Evolutionary conservation across 2,329 filamentous ascomycete species (phyloP).

Genomic region (Ophiostoma sp.): DNA sequence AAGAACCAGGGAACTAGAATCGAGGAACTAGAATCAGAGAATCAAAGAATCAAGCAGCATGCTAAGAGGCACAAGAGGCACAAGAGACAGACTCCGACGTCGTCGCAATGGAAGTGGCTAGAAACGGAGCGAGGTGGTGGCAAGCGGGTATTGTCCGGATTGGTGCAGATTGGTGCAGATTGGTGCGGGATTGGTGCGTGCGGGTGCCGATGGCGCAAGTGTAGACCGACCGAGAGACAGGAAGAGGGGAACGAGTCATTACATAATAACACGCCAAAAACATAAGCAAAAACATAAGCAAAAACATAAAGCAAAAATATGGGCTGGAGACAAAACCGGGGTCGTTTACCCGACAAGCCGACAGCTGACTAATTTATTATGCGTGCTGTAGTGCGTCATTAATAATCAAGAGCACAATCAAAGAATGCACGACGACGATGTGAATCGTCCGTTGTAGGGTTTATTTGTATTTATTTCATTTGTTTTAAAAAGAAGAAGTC

Average conservation of each 20-base stretch:
- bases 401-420: neutral
- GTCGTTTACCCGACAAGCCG: neutral
- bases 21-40: neutral
- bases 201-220: slow-evolving; percentile 5
- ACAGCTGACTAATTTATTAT: slow-evolving; percentile 19
- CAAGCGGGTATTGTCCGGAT: slow-evolving; percentile 4
- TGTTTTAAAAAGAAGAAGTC: neutral
- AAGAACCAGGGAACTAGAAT: no score
- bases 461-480: neutral
- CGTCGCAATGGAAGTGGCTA: slow-evolving; percentile 2
- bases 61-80: neutral
- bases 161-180: slow-evolving; percentile 4
- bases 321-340: neutral
- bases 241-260: slow-evolving; percentile 4
- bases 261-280: neutral
- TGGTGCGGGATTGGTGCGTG: no score
- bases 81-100: neutral
- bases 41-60: neutral
- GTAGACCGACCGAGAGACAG: neutral
- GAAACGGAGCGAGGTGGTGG: slow-evolving; percentile 5
- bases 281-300: no score
- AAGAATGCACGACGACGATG: neutral
- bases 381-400: slow-evolving; percentile 19
- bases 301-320: no score
- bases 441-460: neutral